Evolutionary conservation across 2,329 filamentous ascomycete species (phyloP).

Genomic region (Balansia obtecta): DNA sequence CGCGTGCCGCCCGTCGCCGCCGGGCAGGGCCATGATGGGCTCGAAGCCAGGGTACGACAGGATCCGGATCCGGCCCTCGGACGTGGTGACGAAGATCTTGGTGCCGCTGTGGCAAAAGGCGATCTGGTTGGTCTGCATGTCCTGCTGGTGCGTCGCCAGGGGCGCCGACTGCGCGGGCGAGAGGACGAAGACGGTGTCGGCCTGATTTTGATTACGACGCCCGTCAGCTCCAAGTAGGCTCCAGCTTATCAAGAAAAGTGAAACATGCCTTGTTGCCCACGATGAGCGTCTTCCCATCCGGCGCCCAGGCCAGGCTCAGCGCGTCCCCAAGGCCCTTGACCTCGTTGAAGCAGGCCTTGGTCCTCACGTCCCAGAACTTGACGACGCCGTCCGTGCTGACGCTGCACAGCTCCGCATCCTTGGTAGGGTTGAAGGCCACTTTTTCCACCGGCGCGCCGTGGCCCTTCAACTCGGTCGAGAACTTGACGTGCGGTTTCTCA

Average conservation of each 20-base stretch:
- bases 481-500: conserved; percentile 59
- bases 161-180: conserved; percentile 45
- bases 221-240: no score
- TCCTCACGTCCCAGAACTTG: conserved; percentile 70
- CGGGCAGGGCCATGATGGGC: conserved; percentile 38
- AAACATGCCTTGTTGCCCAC: conserved; percentile 69
- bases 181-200: conserved; percentile 49
- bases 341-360: conserved; percentile 57
- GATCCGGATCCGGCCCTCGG: conserved; percentile 58
- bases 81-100: conserved; percentile 58
- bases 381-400: conserved; percentile 62
- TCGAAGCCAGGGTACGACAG: conserved; percentile 54
- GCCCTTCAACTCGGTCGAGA: conserved; percentile 63
- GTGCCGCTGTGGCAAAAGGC: conserved; percentile 62
- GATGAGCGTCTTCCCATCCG: conserved; percentile 55
- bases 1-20: no score
- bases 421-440: conserved; percentile 65
- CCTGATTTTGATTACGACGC: no score
- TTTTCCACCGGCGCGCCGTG: conserved; percentile 56
- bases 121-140: conserved; percentile 57
- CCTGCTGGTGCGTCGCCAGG: conserved; percentile 46
- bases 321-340: conserved; percentile 54
- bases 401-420: conserved; percentile 66
- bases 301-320: conserved; percentile 62
- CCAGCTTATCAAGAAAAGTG: no score